Conservation (phyloP, 345 rosid genomes). For the Salix arbutifolia region DNA sequence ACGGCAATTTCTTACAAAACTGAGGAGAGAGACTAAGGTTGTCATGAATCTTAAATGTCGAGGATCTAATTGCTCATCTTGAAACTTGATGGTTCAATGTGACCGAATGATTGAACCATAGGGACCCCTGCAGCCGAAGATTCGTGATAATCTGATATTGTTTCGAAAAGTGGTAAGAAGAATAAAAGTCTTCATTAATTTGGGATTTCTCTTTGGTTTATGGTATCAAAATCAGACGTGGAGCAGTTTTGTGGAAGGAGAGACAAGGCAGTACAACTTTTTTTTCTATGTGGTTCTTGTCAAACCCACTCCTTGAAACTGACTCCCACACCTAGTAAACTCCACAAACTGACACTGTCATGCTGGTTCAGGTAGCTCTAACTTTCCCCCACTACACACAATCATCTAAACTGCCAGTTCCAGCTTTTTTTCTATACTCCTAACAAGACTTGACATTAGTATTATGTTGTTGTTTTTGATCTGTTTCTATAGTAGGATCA, state of each 20-base stretch:
- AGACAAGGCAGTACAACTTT: conserved; percentile 5
- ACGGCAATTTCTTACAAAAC: no score
- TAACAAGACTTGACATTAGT: not conserved
- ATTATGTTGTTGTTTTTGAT: not conserved
- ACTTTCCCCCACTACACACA: not conserved
- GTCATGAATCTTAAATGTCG: no score
- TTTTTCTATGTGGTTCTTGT: not conserved
- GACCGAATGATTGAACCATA: no score
- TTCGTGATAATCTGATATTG: no score
- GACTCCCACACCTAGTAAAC: conserved; percentile 3
- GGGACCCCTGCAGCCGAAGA: no score
- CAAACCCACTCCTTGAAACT: conserved; percentile 44
- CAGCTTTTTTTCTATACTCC: not conserved
- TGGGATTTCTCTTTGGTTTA: no score
- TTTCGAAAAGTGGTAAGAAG: no score
- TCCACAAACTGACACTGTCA: conserved; percentile 11
- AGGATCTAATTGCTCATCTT: no score
- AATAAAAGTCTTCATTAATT: no score
- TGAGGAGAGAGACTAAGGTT: no score
- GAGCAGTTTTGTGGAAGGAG: conserved; percentile 32
- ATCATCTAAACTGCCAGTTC: not conserved
- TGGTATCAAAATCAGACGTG: conserved; percentile 20
- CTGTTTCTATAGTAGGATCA: not conserved
- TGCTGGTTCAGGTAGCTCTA: conserved; percentile 15
- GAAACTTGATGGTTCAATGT: no score